A percentile compares a stretch with the other conserved stretches of the same genome.
Evolutionary conservation across 371 early-diverging fungal species (phyloP).

Genomic region (Globomyces sp.): DNA sequence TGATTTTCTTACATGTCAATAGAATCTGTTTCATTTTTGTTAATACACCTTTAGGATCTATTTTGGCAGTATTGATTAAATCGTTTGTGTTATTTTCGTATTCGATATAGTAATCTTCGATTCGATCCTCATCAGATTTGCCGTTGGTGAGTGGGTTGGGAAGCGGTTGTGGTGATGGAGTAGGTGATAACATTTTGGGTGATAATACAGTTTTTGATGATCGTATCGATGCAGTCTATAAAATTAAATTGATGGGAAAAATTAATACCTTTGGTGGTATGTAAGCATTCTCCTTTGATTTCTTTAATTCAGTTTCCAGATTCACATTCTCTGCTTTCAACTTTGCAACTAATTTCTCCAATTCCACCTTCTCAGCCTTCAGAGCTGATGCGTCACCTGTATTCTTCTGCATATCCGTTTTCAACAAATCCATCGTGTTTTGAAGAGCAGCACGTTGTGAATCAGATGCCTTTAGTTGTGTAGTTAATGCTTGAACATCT

Average conservation of each 20-base stretch:
- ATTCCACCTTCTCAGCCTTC: not conserved
- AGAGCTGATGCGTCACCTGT: not conserved
- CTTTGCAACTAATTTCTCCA: conserved; percentile 2
- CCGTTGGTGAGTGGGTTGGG: no score
- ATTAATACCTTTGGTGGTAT: not conserved
- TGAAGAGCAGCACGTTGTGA: not conserved
- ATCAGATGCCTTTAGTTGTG: not conserved
- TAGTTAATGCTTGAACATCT: conserved; percentile 13
- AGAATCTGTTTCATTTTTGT: conserved; percentile 8
- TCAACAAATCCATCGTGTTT: not conserved
- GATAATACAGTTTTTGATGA: no score
- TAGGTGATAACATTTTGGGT: no score
- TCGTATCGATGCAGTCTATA: no score
- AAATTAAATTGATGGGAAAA: no score
- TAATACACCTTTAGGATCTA: not conserved
- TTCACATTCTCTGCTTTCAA: not conserved
- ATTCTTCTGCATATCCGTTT: not conserved
- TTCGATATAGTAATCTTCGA: no score
- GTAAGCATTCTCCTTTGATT: not conserved
- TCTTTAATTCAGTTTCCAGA: not conserved
- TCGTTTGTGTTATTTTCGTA: not conserved
- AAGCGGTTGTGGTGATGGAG: no score
- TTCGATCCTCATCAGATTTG: no score
- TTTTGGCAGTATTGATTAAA: conserved; percentile 8
- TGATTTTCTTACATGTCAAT: conserved; percentile 15